Conservation (phyloP, 257 asterid genomes). For the Parsonsia alboflavescens region DNA sequence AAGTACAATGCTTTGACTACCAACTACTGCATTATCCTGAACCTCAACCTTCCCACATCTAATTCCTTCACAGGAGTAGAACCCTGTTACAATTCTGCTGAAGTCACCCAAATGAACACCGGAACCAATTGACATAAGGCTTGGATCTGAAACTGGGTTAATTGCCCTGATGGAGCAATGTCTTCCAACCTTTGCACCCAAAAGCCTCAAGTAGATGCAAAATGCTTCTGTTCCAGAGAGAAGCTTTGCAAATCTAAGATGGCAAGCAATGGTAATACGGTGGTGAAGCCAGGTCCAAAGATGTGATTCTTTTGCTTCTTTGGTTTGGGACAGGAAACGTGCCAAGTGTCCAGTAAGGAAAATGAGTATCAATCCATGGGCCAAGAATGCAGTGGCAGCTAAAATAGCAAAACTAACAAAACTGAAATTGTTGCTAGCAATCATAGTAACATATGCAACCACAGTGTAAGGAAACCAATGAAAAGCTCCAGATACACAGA, state of each 20-base stretch:
- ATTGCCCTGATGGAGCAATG: constrained; percentile 78
- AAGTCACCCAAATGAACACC: constrained; percentile 90
- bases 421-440: constrained; percentile 24
- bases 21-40: constrained; percentile 58
- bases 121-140: constrained; percentile 43
- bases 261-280: constrained; percentile 48
- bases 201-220: constrained; percentile 59
- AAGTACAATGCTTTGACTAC: constrained; percentile 78
- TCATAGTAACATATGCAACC: constrained; percentile 40
- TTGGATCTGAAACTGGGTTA: constrained; percentile 60
- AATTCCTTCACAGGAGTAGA: constrained; percentile 51
- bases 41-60: constrained; percentile 47
- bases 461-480: constrained; percentile 78
- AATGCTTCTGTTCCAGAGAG: constrained; percentile 91
- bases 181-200: constrained; percentile 69
- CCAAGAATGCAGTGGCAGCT: constrained; percentile 48
- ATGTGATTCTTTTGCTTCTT: constrained; percentile 24
- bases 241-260: constrained; percentile 72
- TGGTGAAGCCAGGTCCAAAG: constrained; percentile 54
- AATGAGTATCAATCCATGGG: constrained; percentile 54
- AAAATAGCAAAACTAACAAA: constrained; percentile 39
- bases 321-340: constrained; percentile 28
- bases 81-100: constrained; percentile 61
- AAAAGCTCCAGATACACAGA: constrained; percentile 65
- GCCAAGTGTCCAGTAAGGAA: constrained; percentile 38